Base-by-base conservation (phyloP, 169 alveolate genomes). In the Plasmodium adleri region DNA sequence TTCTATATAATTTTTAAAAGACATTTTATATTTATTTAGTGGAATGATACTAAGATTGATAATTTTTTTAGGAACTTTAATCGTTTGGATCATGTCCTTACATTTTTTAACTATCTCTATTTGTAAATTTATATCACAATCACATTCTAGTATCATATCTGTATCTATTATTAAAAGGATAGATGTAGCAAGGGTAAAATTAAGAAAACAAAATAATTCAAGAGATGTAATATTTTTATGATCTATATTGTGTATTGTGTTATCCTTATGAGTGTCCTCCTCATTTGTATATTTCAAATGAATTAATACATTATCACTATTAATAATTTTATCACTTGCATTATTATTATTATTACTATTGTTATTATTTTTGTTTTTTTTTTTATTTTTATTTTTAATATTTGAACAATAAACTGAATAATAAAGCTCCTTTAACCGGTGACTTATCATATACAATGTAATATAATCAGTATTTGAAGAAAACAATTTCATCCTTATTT, bases 401-500 rank as follows among this genome's bases (percentile, higher is more conserved):
- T 13, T 49, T 47, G n/a, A 49, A 7, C 15, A 13, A 62, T 60
- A 20, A 20, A 83, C 10, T 3, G 54, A 43, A 8, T 56, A 6
- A 32, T 83, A 56, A 13, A 68, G 9, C 1, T 26, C 24, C 3
- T 24, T 26, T 12, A 83, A 32, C 24, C 45, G 28, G 20, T 56
- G 47, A 15, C 47, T 83, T 12, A 83, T 49, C 6, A 67, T 15
- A 6, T 54, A 10, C 7, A 83, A 56, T 49, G 50, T 17, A 10
- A 39, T 62, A 28, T 83, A 83, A 39, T 83, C 83, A 12, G 70
- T 54, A 47, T 72, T 68, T 9, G 60, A 58, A 47, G 80, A 43
- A 67, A 83, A 83, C 13, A 83, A 24, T 26, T 68, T 67, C 22
- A 83, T 68, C 54, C 49, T 39, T 32, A 83, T 68, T 63, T 83